These are phyloP conservation scores for Penicillium chermesinum DNA, from an alignment of 495 filamentous ascomycete species.

Conservation along the genomic window DNA sequence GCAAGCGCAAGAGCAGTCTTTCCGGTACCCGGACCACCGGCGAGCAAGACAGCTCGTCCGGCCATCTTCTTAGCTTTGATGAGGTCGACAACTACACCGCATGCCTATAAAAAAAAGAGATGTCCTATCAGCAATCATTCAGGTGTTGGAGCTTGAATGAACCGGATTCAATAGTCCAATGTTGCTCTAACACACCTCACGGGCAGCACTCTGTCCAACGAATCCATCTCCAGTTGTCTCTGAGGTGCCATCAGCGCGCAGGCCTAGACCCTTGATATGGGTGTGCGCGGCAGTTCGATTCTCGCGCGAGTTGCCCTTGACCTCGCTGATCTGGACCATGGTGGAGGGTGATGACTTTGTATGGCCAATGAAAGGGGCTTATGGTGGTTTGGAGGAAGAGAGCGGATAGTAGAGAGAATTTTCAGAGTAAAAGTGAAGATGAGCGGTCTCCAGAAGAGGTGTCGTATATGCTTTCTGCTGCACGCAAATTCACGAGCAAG, in stretches of 20 bases:
- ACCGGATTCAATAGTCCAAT: background rate
- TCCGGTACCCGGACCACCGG: constrained; percentile 88
- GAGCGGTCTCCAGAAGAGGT: constrained; percentile 12
- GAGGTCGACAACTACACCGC: constrained; percentile 90
- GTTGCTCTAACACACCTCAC: constrained; percentile 57
- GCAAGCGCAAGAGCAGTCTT: constrained; percentile 95
- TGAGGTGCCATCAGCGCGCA: constrained; percentile 75
- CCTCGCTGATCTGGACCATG: constrained; percentile 95
- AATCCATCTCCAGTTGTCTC: constrained; percentile 75
- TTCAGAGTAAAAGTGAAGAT: constrained; percentile 1
- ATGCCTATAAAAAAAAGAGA: constrained; percentile 52
- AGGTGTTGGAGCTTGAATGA: background rate
- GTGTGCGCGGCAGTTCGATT: constrained; percentile 94
- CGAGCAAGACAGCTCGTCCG: constrained; percentile 85
- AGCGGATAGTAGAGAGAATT: background rate
- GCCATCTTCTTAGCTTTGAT: constrained; percentile 96
- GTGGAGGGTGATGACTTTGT: constrained; percentile 25
- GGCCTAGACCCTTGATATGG: constrained; percentile 90
- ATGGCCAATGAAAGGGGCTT: constrained; percentile 15
- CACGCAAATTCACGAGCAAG: constrained; percentile 37
- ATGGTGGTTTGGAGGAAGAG: too few relatives aligned
- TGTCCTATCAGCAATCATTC: constrained; percentile 1
- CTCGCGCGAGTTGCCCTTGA: constrained; percentile 91
- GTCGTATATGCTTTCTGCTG: constrained; percentile 19
- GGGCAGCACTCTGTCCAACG: constrained; percentile 79